These are phyloP conservation scores for Anisodus acutangulus DNA, from an alignment of 257 asterid genomes.

Conservation along the genomic window DNA sequence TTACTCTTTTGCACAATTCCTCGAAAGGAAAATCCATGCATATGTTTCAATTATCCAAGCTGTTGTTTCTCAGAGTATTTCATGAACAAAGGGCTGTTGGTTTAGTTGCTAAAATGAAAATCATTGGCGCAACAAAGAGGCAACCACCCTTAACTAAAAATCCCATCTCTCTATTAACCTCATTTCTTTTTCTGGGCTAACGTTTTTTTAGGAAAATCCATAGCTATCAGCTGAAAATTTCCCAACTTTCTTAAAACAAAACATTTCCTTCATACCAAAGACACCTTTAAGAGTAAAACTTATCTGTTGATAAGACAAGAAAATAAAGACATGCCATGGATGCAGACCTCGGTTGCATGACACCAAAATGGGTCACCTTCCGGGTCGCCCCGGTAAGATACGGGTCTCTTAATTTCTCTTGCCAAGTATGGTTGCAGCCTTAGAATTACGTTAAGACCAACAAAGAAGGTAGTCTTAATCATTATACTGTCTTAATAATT, in stretches of 20 bases:
- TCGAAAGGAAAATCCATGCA: background rate
- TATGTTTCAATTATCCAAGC: too few relatives aligned
- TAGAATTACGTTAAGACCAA: too few relatives aligned
- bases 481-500: background rate
- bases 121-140: slow-evolving; percentile 13
- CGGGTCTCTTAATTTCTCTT: background rate
- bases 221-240: background rate
- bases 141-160: background rate
- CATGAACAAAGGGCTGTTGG: background rate
- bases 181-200: background rate
- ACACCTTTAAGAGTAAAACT: background rate
- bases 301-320: slow-evolving; percentile 10
- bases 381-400: slow-evolving; percentile 4
- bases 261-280: background rate
- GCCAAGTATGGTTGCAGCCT: background rate
- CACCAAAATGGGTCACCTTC: background rate
- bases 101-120: background rate
- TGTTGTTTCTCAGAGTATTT: background rate
- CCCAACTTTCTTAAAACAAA: background rate
- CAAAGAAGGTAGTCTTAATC: too few relatives aligned
- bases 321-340: slow-evolving; percentile 25
- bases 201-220: background rate
- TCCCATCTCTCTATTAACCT: background rate
- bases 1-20: slow-evolving; percentile 21
- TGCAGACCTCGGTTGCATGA: slow-evolving; percentile 14